Evolutionary conservation across 768 basidiomycete genomes (phyloP).

Genomic region (Phylloporus arenicola): DNA sequence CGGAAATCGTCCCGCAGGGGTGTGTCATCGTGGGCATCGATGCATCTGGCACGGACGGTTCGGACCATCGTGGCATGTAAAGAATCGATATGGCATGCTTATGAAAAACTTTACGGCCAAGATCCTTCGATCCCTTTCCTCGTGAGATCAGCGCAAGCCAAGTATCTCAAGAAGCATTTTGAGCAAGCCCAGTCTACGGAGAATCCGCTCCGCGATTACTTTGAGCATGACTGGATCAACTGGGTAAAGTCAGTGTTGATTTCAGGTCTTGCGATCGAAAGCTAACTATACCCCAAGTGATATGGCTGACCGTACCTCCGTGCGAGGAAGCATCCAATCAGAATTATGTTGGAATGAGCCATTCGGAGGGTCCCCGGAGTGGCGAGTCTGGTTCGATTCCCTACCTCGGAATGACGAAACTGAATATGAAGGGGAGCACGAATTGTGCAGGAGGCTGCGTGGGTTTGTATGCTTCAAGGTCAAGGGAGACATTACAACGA

Average conservation of each 20-base stretch:
- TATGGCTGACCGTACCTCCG: constrained; percentile 66
- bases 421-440: constrained; percentile 23
- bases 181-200: constrained; percentile 16
- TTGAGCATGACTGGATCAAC: constrained; percentile 60
- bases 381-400: constrained; percentile 46
- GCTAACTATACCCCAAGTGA: constrained; percentile 42
- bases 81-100: constrained; percentile 64
- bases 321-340: constrained; percentile 45
- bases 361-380: constrained; percentile 43
- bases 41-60: constrained; percentile 63
- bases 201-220: constrained; percentile 48
- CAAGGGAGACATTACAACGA: constrained; percentile 29
- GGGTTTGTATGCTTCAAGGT: constrained; percentile 52
- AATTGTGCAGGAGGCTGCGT: constrained; percentile 39
- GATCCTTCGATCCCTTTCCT: constrained; percentile 35
- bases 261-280: not conserved
- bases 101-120: constrained; percentile 42
- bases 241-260: constrained; percentile 57
- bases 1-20: constrained; percentile 23
- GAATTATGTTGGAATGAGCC: constrained; percentile 51
- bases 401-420: constrained; percentile 13
- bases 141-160: constrained; percentile 33
- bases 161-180: constrained; percentile 22
- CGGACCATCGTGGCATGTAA: constrained; percentile 57
- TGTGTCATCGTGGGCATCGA: constrained; percentile 45